Base-by-base conservation (phyloP, 2,329 filamentous ascomycete genomes). In the Aspergillus fumigatiaffinis region DNA sequence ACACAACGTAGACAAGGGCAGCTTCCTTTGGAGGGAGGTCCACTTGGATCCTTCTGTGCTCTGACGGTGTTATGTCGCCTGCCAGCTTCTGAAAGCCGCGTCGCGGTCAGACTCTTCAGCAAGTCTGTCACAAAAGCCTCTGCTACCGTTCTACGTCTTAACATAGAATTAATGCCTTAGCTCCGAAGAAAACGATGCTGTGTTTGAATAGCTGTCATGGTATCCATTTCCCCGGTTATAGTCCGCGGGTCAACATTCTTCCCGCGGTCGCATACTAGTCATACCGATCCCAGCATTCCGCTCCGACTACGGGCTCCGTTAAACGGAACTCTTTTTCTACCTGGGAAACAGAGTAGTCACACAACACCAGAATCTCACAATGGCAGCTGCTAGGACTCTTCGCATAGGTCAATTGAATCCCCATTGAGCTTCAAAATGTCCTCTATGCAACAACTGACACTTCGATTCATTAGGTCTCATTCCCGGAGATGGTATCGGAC, bases 401-500 rank as follows among this genome's bases (percentile, higher is more conserved):
- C 82, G 85, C 74, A 89, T 89, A 77, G 87, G 87, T 88, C 73
- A 75, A 78, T 72, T 69, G 55, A 48, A 38, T 49, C 53, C 28
- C 42, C 47, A 21, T 20, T 48, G 25, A 47, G 21, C 20, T 47
- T 47, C 10, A n/a, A 51, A 20, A 3, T 35, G 17, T 50, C 17
- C 6, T 20, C 28, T 7, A 49, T 60, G 32, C 32, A 14, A 14
- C 4, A 44, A 65, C 60, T 64, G 56, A 65, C 53, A 51, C 53
- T 25, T 44, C 25, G 55, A 10, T 23, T 48, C 52, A 52, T 57
- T 25, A 96, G 92, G 92, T 75, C 90, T 97, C 69, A 97, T 99
- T 74, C 90, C 94, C 69, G 94, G 94, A 72, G 94, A 99, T 79
- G 94, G 94, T 77, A 99, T 99, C 79, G 94, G 94, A 78, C 91